phyloP scores from a whole-genome alignment of 2,329 filamentous ascomycete species.

The Thielaviopsis populi region DNA sequence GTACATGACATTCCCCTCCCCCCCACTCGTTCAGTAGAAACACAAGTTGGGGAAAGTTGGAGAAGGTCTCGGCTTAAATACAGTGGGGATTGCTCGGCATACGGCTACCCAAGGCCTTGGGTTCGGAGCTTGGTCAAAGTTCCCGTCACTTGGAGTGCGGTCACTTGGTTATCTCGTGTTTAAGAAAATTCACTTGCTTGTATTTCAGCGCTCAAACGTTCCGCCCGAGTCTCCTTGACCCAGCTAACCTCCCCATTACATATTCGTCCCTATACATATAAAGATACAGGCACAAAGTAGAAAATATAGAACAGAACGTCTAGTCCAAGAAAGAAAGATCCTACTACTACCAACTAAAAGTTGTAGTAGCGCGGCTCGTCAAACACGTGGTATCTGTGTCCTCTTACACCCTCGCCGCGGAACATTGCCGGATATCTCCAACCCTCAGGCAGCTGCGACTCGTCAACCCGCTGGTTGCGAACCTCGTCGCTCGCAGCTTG shows the following conservation, averaged over 20 bases:
- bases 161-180: background rate
- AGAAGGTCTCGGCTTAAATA: background rate
- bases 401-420: conserved; percentile 69
- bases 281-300: background rate
- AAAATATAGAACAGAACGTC: conserved; percentile 18
- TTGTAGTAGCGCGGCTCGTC: conserved; percentile 66
- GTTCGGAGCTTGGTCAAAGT: background rate
- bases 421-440: conserved; percentile 76
- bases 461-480: conserved; percentile 44
- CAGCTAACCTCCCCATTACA: background rate
- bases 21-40: background rate
- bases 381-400: conserved; percentile 90
- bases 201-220: background rate
- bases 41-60: background rate
- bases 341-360: conserved; percentile 4
- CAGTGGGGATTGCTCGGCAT: background rate
- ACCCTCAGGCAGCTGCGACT: conserved; percentile 60
- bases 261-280: background rate
- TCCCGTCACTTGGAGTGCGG: too few relatives aligned
- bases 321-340: conserved; percentile 19
- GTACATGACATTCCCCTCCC: too few relatives aligned
- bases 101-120: background rate
- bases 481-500: conserved; percentile 34
- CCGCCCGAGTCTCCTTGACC: background rate
- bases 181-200: background rate